phyloP scores from a whole-genome alignment of 2,329 filamentous ascomycete species.

The Alternaria incomplexa region DNA sequence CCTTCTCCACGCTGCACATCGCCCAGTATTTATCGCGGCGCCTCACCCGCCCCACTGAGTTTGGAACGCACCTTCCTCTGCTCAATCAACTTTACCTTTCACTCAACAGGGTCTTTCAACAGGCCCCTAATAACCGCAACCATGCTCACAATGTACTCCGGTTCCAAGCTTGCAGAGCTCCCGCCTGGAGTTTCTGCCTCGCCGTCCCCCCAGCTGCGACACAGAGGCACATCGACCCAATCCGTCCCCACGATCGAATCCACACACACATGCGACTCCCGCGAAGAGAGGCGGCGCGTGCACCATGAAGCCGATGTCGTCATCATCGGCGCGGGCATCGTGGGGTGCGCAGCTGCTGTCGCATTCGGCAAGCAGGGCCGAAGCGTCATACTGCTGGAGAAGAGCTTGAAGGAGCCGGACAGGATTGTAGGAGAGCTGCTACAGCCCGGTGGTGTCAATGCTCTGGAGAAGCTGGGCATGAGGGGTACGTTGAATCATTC shows the following conservation, averaged over 20 bases:
- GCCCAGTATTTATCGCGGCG: background rate
- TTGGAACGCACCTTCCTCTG: background rate
- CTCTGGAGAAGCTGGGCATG: constrained; percentile 81
- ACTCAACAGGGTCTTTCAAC: constrained; percentile 14
- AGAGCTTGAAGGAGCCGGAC: constrained; percentile 88
- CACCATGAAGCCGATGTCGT: constrained; percentile 80
- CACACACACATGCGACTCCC: constrained; percentile 26
- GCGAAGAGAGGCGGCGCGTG: constrained; percentile 56
- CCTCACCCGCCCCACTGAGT: background rate
- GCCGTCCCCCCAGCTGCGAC: constrained; percentile 15
- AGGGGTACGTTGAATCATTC: constrained; percentile 38
- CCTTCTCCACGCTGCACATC: background rate
- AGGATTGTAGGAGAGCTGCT: constrained; percentile 95
- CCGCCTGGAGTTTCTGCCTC: constrained; percentile 27
- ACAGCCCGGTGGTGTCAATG: constrained; percentile 86
- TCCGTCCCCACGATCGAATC: constrained; percentile 16
- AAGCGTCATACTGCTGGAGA: constrained; percentile 88
- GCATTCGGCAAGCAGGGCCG: constrained; percentile 87
- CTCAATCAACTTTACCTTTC: background rate
- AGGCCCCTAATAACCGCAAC: constrained; percentile 15
- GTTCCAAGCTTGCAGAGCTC: constrained; percentile 30
- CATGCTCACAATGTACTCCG: constrained; percentile 37
- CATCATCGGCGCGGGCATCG: constrained; percentile 87
- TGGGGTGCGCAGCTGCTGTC: constrained; percentile 85
- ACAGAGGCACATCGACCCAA: constrained; percentile 21